Evolutionary conservation across 495 filamentous ascomycete genomes (phyloP).

Genomic region (Elasticomyces elasticus): DNA sequence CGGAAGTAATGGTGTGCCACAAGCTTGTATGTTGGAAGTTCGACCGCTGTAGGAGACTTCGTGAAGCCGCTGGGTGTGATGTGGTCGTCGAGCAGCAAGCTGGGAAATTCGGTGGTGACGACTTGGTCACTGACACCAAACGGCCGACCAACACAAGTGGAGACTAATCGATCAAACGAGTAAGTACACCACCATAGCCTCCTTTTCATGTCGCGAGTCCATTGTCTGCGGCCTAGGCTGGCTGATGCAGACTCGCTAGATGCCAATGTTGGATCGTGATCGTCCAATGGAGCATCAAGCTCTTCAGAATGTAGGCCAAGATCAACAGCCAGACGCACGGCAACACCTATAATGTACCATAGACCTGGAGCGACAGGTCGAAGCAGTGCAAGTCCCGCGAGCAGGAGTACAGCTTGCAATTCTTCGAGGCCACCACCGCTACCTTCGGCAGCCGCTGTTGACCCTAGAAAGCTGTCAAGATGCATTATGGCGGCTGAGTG

Average conservation of each 20-base stretch:
- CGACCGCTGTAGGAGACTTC: conserved; percentile 34
- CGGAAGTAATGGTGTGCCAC: conserved; percentile 88
- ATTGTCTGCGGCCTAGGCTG: conserved; percentile 61
- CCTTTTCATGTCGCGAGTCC: conserved; percentile 74
- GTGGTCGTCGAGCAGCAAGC: conserved; percentile 72
- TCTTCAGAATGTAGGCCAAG: conserved; percentile 91
- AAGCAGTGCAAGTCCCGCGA: conserved; percentile 84
- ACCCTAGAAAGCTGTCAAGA: conserved; percentile 74
- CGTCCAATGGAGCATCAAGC: conserved; percentile 45
- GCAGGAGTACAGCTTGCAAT: conserved; percentile 77
- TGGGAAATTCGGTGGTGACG: conserved; percentile 86
- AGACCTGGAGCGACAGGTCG: conserved; percentile 84
- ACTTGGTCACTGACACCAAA: conserved; percentile 92
- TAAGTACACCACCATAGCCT: conserved; percentile 96
- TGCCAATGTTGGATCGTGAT: conserved; percentile 4
- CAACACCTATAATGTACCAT: conserved; percentile 96
- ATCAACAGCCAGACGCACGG: conserved; percentile 80
- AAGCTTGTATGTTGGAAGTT: conserved; percentile 68
- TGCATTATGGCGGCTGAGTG: conserved; percentile 89
- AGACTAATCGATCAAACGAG: conserved; percentile 83
- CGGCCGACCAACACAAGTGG: conserved; percentile 82
- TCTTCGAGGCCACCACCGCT: conserved; percentile 79
- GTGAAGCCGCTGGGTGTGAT: conserved; percentile 77
- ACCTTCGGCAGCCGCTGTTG: conserved; percentile 45
- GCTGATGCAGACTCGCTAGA: conserved; percentile 17